These are phyloP conservation scores for Medicago ruthenica DNA, from an alignment of 306 rosid species.

Conservation along the genomic window DNA sequence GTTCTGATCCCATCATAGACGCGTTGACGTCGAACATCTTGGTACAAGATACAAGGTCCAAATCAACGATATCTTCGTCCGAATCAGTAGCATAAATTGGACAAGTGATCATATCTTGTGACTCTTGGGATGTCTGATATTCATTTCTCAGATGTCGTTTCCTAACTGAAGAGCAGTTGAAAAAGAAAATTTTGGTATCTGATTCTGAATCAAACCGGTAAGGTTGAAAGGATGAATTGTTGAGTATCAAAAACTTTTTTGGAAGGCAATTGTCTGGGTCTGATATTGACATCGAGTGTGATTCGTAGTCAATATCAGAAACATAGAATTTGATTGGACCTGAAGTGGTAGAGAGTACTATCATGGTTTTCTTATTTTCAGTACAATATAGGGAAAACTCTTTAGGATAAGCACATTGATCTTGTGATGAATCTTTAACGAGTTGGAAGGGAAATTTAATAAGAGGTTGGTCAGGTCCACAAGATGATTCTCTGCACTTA, in stretches of 20 bases:
- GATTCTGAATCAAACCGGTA: neutral
- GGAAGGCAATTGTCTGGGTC: slow-evolving; percentile 3
- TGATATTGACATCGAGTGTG: neutral
- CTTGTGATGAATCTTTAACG: neutral
- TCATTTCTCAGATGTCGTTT: neutral
- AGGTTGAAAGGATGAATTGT: neutral
- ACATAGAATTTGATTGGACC: neutral
- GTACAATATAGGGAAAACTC: neutral
- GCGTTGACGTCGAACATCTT: neutral
- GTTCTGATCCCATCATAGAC: rapidly evolving
- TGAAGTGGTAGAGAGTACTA: neutral
- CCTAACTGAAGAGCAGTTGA: slow-evolving; percentile 12
- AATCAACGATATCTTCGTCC: neutral
- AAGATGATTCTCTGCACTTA: neutral
- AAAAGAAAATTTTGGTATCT: neutral
- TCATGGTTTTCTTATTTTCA: neutral
- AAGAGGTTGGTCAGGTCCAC: neutral
- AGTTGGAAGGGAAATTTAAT: slow-evolving; percentile 17
- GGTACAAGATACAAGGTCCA: neutral
- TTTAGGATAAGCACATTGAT: neutral
- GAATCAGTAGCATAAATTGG: neutral
- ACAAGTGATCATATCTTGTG: neutral
- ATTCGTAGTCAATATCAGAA: neutral
- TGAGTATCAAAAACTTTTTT: neutral
- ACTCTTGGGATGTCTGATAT: neutral